phyloP scores from a whole-genome alignment of 23 red algal genomes.

The Gracilaria domingensis region DNA sequence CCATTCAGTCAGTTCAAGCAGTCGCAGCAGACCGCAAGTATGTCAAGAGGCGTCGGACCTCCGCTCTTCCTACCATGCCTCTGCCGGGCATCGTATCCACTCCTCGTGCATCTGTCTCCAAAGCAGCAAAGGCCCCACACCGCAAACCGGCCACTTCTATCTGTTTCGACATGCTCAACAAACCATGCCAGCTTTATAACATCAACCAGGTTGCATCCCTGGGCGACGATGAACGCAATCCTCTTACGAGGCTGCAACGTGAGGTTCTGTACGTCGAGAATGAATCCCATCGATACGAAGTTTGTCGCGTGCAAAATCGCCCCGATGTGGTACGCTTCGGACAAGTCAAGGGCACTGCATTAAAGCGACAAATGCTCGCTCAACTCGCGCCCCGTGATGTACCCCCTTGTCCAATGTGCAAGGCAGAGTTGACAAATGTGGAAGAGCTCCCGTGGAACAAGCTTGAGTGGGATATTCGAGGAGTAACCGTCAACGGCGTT shows the following conservation, averaged over 20 bases:
- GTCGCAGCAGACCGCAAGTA: slow-evolving; percentile 8
- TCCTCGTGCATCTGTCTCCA: neutral
- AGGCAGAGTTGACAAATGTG: slow-evolving; percentile 13
- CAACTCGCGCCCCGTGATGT: neutral
- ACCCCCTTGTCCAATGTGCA: neutral
- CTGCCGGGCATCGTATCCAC: slow-evolving; percentile 12
- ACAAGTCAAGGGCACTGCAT: neutral
- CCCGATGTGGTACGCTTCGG: slow-evolving; percentile 7
- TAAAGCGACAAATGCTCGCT: slow-evolving; percentile 8
- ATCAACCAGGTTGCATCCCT: slow-evolving; percentile 26
- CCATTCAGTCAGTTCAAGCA: slow-evolving; percentile 11
- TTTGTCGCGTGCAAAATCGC: neutral
- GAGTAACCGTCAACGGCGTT: slow-evolving; percentile 51
- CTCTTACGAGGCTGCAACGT: slow-evolving; percentile 5
- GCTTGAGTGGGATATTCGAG: slow-evolving; percentile 34
- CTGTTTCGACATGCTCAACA: slow-evolving; percentile 47
- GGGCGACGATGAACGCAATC: neutral
- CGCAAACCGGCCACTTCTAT: neutral
- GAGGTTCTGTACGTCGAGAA: slow-evolving; percentile 64
- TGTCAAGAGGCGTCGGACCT: neutral
- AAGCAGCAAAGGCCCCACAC: neutral
- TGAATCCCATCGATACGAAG: slow-evolving; percentile 30
- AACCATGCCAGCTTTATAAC: slow-evolving; percentile 37
- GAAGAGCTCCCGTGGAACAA: slow-evolving; percentile 42
- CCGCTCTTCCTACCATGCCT: neutral